Evolutionary conservation across 768 basidiomycete species (phyloP).

Genomic region (Leccinum barrowsii): DNA sequence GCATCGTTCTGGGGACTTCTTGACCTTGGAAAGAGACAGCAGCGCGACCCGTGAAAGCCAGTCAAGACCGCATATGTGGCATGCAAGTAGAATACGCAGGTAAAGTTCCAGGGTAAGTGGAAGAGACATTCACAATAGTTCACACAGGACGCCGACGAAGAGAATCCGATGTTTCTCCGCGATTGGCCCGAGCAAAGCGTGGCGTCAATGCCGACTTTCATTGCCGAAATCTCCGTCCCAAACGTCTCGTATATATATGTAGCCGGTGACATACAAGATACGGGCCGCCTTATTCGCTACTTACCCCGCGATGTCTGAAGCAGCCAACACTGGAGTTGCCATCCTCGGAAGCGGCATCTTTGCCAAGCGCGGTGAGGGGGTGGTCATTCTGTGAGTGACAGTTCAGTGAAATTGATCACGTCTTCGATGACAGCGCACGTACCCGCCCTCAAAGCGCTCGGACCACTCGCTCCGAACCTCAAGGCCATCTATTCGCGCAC

Average conservation of each 20-base stretch:
- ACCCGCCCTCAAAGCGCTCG: constrained; percentile 63
- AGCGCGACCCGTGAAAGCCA: too few relatives aligned
- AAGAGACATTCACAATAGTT: too few relatives aligned
- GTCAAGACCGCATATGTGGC: too few relatives aligned
- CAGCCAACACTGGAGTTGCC: constrained; percentile 52
- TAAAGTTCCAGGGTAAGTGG: neutral
- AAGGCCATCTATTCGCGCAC: constrained; percentile 83
- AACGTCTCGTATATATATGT: neutral
- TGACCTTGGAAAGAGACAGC: too few relatives aligned
- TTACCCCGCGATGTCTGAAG: constrained; percentile 34
- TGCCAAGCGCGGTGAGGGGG: constrained; percentile 59
- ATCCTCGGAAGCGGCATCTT: constrained; percentile 82
- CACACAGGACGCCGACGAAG: neutral
- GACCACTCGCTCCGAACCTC: constrained; percentile 41
- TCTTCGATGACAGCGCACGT: constrained; percentile 55
- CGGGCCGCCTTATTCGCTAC: neutral
- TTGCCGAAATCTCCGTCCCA: neutral
- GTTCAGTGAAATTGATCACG: neutral
- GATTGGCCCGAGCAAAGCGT: neutral
- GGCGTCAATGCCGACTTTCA: too few relatives aligned
- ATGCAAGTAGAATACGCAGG: neutral
- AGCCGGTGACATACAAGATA: neutral
- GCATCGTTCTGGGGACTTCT: too few relatives aligned
- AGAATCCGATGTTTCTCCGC: neutral
- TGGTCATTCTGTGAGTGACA: neutral